Conservation (phyloP, 192 early-diverging fungal genomes). For the Backusella sp. region DNA sequence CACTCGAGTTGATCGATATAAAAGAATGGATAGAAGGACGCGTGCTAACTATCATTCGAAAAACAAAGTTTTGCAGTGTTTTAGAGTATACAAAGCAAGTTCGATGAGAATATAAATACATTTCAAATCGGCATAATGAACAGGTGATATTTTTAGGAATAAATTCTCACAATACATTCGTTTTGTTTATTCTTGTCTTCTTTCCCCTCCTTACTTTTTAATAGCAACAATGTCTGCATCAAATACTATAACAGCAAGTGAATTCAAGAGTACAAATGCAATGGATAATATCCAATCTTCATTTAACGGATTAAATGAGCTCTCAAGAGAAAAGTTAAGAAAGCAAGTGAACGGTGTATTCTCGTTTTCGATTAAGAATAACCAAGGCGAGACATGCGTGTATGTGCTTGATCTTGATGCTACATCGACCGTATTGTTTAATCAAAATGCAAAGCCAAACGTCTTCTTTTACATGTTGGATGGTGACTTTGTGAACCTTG, state of each 20-base stretch:
- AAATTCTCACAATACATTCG: not conserved
- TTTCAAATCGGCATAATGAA: not conserved
- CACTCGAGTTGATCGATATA: not conserved
- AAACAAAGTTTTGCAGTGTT: not conserved
- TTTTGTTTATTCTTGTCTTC: not conserved
- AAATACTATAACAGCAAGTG: not conserved
- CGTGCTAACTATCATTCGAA: not conserved
- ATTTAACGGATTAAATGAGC: not conserved
- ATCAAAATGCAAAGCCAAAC: not conserved
- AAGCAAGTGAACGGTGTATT: not conserved
- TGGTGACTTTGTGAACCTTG: not conserved
- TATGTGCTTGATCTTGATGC: not conserved
- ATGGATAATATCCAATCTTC: not conserved
- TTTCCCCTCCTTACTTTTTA: not conserved
- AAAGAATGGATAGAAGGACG: not conserved
- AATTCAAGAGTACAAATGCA: not conserved
- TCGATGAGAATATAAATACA: not conserved
- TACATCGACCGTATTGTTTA: not conserved
- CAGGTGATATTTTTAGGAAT: not conserved
- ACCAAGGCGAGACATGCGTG: not conserved
- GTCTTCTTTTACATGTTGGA: not conserved
- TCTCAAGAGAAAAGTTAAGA: not conserved
- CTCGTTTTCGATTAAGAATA: not conserved
- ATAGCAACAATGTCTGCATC: not conserved
- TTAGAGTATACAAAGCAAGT: not conserved